Evolutionary conservation across 352 stramenopile species (phyloP), one percentile per base, ranked within the genome.

Genomic region (Plasmopara viticola): DNA sequence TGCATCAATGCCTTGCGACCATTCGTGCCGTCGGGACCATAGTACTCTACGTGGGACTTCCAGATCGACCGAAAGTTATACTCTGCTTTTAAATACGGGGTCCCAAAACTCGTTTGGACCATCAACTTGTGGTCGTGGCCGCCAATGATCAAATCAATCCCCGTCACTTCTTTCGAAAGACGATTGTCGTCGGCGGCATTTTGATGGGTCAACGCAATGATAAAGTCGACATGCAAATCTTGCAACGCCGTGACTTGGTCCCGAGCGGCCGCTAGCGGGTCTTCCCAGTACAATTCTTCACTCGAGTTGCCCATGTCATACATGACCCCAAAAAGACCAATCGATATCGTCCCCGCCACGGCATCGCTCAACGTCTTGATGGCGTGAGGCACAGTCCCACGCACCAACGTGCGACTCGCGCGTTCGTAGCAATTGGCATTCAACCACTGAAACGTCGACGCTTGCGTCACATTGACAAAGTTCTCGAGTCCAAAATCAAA

Each of bases 401-500:
- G 74, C 6, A 90, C 64, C 13, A 88, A 62, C 49, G 60, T 9
- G 5, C 51, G 47, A 9, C 65, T 86, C 6, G 29, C 44, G 40
- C 62, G 48, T 59, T 90, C 79, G 48, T 74, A 87, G 60, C 68
- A 80, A 55, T 90, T 90, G 42, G 76, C 76, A 56, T 90, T 90
- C 8, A 90, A 58, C 77, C 79, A 90, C 34, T 66, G 60, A 44
- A 90, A 90, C 41, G 80, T 72, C 55, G 68, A 74, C 12, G 65
- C 62, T 12, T 34, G 31, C 33, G 72, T 73, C 20, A 88, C 79
- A 57, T 90, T 90, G 31, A 79, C 53, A 51, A 90, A 88, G 37
- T 66, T 80, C 8, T 90, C 79, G 38, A 90, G 62, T 14, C 79
- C 79, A 49, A 85, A 90, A 50, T 90, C 79, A 44, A 88, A 90